phyloP scores from a whole-genome alignment of 2,329 filamentous ascomycete genomes.

The Esteya vermicola region DNA sequence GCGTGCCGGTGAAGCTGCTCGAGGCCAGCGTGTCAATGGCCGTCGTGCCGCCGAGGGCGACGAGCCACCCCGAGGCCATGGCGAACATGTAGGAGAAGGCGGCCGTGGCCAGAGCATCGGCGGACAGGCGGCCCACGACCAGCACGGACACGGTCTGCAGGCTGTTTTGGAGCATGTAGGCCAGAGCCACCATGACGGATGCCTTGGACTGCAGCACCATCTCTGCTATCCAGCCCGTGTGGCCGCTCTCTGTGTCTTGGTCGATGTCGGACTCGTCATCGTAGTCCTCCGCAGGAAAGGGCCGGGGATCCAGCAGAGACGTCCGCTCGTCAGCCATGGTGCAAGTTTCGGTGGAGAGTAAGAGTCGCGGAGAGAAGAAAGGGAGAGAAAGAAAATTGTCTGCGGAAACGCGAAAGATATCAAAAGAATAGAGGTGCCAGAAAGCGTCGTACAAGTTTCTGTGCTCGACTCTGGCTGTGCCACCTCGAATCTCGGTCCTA shows the following conservation, averaged over 20 bases:
- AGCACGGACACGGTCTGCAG: conserved; percentile 72
- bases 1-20: conserved; percentile 67
- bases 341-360: no score
- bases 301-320: no score
- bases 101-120: conserved; percentile 65
- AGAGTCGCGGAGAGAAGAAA: no score
- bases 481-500: no score
- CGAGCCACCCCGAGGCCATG: conserved; percentile 77
- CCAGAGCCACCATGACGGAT: conserved; percentile 65
- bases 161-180: conserved; percentile 75
- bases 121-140: conserved; percentile 64
- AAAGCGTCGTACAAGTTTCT: no score
- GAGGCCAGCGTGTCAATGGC: conserved; percentile 77
- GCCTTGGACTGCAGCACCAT: conserved; percentile 54
- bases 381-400: no score
- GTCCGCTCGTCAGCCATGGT: no score
- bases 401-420: no score
- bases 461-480: no score
- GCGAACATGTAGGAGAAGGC: conserved; percentile 93
- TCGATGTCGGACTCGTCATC: neutral
- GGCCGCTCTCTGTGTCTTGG: neutral
- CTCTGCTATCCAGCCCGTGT: conserved; percentile 31
- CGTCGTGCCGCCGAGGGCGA: conserved; percentile 73
- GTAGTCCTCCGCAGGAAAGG: no score
- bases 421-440: no score